Evolutionary conservation across 345 rosid species (phyloP).

Genomic region (Citrus medica): DNA sequence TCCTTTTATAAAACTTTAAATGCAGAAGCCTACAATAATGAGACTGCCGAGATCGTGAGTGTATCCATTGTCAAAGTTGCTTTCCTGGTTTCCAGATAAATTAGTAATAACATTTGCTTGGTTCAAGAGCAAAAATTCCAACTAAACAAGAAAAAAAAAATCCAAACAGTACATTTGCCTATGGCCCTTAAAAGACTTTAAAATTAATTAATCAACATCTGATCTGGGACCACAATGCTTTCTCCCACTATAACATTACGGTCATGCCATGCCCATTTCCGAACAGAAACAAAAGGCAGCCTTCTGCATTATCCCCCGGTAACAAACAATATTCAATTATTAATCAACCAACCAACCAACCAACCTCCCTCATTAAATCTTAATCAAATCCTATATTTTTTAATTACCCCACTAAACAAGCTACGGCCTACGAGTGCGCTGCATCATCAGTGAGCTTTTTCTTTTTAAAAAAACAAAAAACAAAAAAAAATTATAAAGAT

Average conservation of each 20-base stretch:
- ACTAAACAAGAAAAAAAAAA: background rate
- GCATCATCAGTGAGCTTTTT: background rate
- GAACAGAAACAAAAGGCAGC: constrained; percentile 25
- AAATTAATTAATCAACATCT: background rate
- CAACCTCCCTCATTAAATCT: background rate
- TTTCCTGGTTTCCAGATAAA: background rate
- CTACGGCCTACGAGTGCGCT: background rate
- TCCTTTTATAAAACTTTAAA: too few relatives aligned
- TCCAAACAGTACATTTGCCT: constrained; percentile 5
- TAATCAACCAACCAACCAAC: background rate
- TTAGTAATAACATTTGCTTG: background rate
- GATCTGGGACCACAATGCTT: constrained; percentile 10
- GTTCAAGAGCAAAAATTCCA: background rate
- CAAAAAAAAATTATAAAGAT: background rate
- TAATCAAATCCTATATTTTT: background rate
- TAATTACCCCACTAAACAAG: constrained; percentile 1
- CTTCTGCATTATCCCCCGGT: constrained; percentile 7
- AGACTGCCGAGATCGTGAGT: background rate
- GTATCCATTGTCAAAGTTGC: background rate
- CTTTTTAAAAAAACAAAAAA: background rate
- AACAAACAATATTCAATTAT: background rate
- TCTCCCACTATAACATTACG: background rate
- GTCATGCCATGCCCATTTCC: background rate
- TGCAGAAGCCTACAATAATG: background rate
- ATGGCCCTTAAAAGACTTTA: background rate